Percentiles rank a stretch among this genome's conserved stretches.
phyloP scores from a whole-genome alignment of 2,329 filamentous ascomycete species.

The Aspergillus brasiliensis region DNA sequence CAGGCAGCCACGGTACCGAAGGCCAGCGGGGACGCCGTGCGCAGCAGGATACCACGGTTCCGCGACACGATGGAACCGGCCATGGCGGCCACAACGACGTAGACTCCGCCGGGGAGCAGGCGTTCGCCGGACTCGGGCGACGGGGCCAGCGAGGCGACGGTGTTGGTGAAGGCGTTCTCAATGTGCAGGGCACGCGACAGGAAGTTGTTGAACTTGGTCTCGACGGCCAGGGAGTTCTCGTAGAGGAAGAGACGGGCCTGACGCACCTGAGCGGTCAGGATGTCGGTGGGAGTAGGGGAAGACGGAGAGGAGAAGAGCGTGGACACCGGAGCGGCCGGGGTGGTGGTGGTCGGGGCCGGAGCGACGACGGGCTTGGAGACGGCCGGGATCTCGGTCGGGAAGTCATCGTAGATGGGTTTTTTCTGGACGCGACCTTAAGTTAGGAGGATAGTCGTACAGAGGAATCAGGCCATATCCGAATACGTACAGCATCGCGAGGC shows the following conservation, averaged over 20 bases:
- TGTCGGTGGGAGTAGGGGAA: slow-evolving; percentile 80
- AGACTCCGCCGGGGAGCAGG: slow-evolving; percentile 85
- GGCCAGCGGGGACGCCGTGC: slow-evolving; percentile 73
- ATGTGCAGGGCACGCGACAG: slow-evolving; percentile 80
- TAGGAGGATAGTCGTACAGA: not conserved
- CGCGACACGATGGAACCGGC: slow-evolving; percentile 87
- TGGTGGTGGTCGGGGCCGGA: slow-evolving; percentile 28
- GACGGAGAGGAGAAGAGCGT: slow-evolving; percentile 32
- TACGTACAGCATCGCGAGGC: slow-evolving; percentile 38
- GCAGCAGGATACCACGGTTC: slow-evolving; percentile 81
- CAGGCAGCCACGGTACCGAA: slow-evolving; percentile 83
- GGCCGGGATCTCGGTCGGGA: slow-evolving; percentile 35
- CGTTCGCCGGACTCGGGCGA: slow-evolving; percentile 82
- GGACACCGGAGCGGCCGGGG: slow-evolving; percentile 69
- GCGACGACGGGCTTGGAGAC: slow-evolving; percentile 25
- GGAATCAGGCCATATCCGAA: not conserved
- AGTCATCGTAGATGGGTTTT: slow-evolving; percentile 50
- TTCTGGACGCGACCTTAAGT: slow-evolving; percentile 25
- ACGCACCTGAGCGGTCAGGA: slow-evolving; percentile 80
- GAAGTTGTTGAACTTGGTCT: slow-evolving; percentile 79
- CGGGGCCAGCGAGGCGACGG: slow-evolving; percentile 84
- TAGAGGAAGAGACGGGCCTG: slow-evolving; percentile 79
- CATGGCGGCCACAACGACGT: slow-evolving; percentile 93
- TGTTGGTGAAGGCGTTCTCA: slow-evolving; percentile 87
- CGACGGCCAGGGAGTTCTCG: slow-evolving; percentile 69